phyloP scores from a whole-genome alignment of 2,329 filamentous ascomycete species.

The Lanzia echinophila region DNA sequence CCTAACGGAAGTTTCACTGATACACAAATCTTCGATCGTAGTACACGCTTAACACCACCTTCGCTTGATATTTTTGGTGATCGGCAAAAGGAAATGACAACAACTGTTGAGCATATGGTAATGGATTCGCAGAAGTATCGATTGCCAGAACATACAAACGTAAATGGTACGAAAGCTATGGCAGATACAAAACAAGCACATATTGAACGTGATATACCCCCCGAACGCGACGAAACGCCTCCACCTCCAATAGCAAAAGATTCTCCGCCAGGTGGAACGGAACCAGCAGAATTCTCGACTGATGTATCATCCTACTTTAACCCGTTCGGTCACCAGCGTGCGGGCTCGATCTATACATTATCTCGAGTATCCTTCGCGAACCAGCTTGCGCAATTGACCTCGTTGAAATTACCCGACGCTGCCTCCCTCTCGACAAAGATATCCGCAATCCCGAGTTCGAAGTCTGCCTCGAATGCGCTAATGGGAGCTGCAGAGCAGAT shows the following conservation, averaged over 20 bases:
- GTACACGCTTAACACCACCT: slow-evolving; percentile 20
- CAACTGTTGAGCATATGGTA: slow-evolving; percentile 39
- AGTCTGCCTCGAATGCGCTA: slow-evolving; percentile 74
- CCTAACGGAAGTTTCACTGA: slow-evolving; percentile 44
- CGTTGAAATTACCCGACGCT: slow-evolving; percentile 81
- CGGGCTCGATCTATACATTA: slow-evolving; percentile 88
- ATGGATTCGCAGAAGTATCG: slow-evolving; percentile 72
- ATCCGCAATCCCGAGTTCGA: slow-evolving; percentile 74
- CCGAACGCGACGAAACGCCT: slow-evolving; percentile 25
- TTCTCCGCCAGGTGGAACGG: slow-evolving; percentile 35
- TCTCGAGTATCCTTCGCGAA: slow-evolving; percentile 88
- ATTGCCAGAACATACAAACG: slow-evolving; percentile 62
- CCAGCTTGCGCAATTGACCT: slow-evolving; percentile 86
- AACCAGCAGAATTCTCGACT: slow-evolving; percentile 28
- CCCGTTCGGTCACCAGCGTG: slow-evolving; percentile 56
- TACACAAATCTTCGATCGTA: slow-evolving; percentile 21
- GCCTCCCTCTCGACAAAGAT: slow-evolving; percentile 78
- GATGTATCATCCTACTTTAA: slow-evolving; percentile 53
- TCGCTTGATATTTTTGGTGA: slow-evolving; percentile 23
- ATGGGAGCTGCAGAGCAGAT: slow-evolving; percentile 89
- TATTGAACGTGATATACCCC: slow-evolving; percentile 41
- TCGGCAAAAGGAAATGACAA: slow-evolving; percentile 25
- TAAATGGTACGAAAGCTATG: slow-evolving; percentile 60
- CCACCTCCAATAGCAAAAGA: slow-evolving; percentile 48
- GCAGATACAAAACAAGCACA: slow-evolving; percentile 52